Evolutionary conservation across 106 monocot genomes (phyloP).

Genomic region (Iris macrosiphon): DNA sequence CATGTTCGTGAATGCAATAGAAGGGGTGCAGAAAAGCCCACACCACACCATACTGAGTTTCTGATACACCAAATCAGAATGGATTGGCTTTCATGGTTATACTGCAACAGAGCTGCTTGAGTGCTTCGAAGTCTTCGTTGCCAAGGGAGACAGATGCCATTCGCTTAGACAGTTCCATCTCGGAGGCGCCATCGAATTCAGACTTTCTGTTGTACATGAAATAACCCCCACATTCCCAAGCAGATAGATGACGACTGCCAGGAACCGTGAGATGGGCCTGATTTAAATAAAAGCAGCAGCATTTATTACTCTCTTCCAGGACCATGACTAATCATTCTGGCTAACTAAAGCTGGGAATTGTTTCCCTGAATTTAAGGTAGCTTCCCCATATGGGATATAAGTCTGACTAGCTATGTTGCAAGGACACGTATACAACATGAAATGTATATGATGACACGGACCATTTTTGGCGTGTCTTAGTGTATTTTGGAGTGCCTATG

Average conservation of each 20-base stretch:
- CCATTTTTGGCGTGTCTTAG: no score
- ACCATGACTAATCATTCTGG: neutral
- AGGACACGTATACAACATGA: no score
- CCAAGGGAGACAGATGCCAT: slow-evolving; percentile 37
- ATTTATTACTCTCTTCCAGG: no score
- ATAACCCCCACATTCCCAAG: slow-evolving; percentile 57
- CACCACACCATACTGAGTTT: no score
- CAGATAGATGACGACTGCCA: slow-evolving; percentile 12
- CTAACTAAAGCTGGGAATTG: neutral
- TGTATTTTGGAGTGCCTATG: no score
- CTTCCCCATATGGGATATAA: no score
- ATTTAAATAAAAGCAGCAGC: neutral
- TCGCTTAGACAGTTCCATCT: slow-evolving; percentile 19
- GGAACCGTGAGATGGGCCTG: slow-evolving; percentile 16
- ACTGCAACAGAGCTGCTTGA: slow-evolving; percentile 35
- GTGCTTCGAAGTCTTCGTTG: slow-evolving; percentile 18
- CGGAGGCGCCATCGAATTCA: slow-evolving; percentile 18
- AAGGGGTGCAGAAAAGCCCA: no score
- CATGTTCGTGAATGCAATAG: no score
- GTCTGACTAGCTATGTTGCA: neutral
- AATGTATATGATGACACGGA: no score
- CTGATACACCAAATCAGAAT: no score
- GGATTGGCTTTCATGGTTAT: no score
- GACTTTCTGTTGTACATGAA: slow-evolving; percentile 26
- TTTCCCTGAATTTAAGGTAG: neutral